Conservation (phyloP, 805 yeast species). For the Lipomyces orientalis region DNA sequence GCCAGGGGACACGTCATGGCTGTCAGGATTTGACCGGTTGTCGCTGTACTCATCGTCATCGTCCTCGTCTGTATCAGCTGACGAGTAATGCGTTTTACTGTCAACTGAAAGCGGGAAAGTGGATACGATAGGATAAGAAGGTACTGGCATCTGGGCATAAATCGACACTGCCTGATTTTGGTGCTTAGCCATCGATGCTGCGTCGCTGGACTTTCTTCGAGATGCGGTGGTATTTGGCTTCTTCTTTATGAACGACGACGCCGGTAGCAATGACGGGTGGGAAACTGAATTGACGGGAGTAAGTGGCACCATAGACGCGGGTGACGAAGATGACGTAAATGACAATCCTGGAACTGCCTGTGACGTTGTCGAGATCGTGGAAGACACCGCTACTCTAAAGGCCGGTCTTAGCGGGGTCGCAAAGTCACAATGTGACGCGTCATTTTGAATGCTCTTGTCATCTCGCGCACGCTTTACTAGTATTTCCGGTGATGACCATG, state of each 20-base stretch:
- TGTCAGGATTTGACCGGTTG: not conserved
- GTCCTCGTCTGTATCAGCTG: slow-evolving; percentile 24
- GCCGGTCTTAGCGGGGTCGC: slow-evolving; percentile 37
- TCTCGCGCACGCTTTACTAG: slow-evolving; percentile 29
- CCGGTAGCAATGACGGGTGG: not conserved
- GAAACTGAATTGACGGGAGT: slow-evolving; percentile 28
- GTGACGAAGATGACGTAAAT: slow-evolving; percentile 35
- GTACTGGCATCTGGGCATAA: not conserved
- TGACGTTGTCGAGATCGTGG: slow-evolving; percentile 16
- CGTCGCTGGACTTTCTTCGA: slow-evolving; percentile 1
- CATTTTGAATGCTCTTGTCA: not conserved
- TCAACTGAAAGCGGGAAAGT: slow-evolving; percentile 19
- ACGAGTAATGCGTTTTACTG: not conserved
- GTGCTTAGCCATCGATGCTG: not conserved
- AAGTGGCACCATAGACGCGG: slow-evolving; percentile 25
- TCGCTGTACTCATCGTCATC: slow-evolving; percentile 16
- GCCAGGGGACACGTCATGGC: slow-evolving; percentile 10
- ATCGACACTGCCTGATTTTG: not conserved
- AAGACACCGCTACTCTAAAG: slow-evolving; percentile 3
- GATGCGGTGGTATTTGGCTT: slow-evolving; percentile 8
- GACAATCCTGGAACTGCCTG: slow-evolving; percentile 28
- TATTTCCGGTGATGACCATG: slow-evolving; percentile 29
- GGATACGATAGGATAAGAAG: not conserved
- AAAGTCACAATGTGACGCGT: slow-evolving; percentile 10
- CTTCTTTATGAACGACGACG: slow-evolving; percentile 3